Evolutionary conservation across 1,284 basidiomycete genomes (phyloP).

Genomic region (Ustilago crameri): DNA sequence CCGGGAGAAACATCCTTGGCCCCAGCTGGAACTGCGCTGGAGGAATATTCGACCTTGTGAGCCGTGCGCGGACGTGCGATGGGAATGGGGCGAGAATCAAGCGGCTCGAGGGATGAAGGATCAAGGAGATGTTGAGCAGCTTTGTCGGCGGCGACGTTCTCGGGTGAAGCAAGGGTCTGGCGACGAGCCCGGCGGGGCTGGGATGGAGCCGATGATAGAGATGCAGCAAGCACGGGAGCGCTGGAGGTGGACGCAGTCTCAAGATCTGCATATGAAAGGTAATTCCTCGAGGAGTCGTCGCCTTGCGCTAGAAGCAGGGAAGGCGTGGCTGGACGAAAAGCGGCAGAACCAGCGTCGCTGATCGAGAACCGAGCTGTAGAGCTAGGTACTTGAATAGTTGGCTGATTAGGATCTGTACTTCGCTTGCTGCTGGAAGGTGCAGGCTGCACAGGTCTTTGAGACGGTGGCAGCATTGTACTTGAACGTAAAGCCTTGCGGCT

Average conservation of each 20-base stretch:
- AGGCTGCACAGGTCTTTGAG: constrained; percentile 12
- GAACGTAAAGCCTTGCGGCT: constrained; percentile 20
- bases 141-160: constrained; percentile 34
- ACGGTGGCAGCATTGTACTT: constrained; percentile 17
- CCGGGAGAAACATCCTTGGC: constrained; percentile 1
- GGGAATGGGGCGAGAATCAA: constrained; percentile 39
- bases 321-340: constrained; percentile 36
- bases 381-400: neutral
- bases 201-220: neutral
- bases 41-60: constrained; percentile 6
- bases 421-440: constrained; percentile 7
- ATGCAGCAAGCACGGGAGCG: constrained; percentile 14
- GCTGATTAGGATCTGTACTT: neutral
- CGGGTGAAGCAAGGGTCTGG: constrained; percentile 39
- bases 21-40: constrained; percentile 2
- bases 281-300: constrained; percentile 6
- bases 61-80: constrained; percentile 20
- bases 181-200: constrained; percentile 22
- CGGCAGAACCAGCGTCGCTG: constrained; percentile 4
- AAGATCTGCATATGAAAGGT: constrained; percentile 11
- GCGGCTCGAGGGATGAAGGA: constrained; percentile 30
- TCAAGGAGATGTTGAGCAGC: constrained; percentile 21
- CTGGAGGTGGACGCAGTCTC: constrained; percentile 15
- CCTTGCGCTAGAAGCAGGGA: constrained; percentile 30
- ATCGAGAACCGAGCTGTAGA: constrained; percentile 10